Evolutionary conservation across 257 asterid genomes (phyloP).

Genomic region (Lycium ferocissimum): DNA sequence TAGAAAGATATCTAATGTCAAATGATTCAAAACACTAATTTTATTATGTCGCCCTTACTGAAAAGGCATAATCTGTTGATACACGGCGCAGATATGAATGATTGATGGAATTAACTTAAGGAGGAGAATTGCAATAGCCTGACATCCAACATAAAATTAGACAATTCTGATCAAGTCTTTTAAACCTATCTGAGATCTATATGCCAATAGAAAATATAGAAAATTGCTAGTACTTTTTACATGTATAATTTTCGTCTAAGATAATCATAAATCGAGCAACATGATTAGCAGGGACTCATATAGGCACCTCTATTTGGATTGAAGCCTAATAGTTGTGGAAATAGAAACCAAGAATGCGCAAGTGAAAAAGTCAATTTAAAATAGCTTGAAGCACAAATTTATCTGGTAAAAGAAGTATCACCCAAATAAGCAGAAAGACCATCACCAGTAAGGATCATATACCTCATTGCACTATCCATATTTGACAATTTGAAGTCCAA

Average conservation of each 20-base stretch:
- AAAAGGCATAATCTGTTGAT: not conserved
- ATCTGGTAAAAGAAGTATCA: not conserved
- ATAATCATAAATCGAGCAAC: not conserved
- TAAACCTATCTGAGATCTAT: not conserved
- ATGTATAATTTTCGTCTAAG: not conserved
- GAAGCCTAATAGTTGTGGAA: not conserved
- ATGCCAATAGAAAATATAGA: not conserved
- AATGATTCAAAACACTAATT: not conserved
- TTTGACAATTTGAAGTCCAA: constrained; percentile 2
- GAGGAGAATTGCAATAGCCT: not conserved
- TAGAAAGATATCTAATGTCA: not conserved
- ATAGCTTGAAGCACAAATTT: not conserved
- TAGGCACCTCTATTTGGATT: not conserved
- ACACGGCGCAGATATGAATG: not conserved
- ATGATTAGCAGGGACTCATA: not conserved
- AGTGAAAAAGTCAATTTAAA: not conserved
- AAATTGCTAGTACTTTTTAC: not conserved
- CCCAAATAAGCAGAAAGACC: not conserved
- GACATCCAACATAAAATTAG: not conserved
- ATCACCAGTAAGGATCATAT: constrained; percentile 21
- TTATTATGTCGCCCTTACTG: not conserved
- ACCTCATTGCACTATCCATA: constrained; percentile 26
- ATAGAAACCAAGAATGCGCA: not conserved
- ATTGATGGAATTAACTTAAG: not conserved
- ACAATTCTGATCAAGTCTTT: no score